Conservation (phyloP, 1,284 basidiomycete genomes). For the Sanghuangporus sanghuang region DNA sequence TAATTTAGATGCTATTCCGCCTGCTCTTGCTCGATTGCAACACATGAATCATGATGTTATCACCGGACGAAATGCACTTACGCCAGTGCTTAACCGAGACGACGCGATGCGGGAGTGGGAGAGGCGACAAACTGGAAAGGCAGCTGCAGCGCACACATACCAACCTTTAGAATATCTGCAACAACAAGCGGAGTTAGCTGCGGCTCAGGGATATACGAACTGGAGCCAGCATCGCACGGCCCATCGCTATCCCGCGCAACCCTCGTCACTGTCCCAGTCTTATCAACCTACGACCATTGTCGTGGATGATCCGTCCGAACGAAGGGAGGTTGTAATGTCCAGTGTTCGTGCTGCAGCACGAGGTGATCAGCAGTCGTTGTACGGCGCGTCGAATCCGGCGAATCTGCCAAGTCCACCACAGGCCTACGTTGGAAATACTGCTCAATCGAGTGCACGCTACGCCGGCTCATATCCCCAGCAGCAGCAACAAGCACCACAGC, state of each 20-base stretch:
- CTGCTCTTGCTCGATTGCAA: conserved; percentile 82
- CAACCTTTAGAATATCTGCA: conserved; percentile 87
- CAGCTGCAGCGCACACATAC: conserved; percentile 63
- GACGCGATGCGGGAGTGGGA: conserved; percentile 91
- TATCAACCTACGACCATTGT: conserved; percentile 50
- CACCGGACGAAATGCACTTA: conserved; percentile 74
- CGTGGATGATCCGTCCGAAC: conserved; percentile 59
- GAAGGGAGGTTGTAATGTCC: conserved; percentile 67
- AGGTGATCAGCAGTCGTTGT: conserved; percentile 40
- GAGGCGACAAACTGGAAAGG: conserved; percentile 68
- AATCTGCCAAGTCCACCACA: conserved; percentile 67
- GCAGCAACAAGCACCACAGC: conserved; percentile 21
- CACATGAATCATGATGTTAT: conserved; percentile 88
- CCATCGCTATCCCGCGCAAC: conserved; percentile 50
- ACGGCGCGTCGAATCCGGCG: conserved; percentile 41
- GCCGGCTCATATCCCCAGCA: conserved; percentile 42
- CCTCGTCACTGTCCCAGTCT: conserved; percentile 66
- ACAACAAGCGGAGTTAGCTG: conserved; percentile 85
- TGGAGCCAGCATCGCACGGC: conserved; percentile 39
- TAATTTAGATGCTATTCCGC: conserved; percentile 86
- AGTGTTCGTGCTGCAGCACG: conserved; percentile 67
- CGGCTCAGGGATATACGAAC: conserved; percentile 48
- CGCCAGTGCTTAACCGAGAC: conserved; percentile 85
- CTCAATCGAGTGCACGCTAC: conserved; percentile 53
- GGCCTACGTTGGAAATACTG: conserved; percentile 50